Evolutionary conservation across 1,139 yeast genomes (phyloP).

Genomic region (Yamadazyma triangularis): DNA sequence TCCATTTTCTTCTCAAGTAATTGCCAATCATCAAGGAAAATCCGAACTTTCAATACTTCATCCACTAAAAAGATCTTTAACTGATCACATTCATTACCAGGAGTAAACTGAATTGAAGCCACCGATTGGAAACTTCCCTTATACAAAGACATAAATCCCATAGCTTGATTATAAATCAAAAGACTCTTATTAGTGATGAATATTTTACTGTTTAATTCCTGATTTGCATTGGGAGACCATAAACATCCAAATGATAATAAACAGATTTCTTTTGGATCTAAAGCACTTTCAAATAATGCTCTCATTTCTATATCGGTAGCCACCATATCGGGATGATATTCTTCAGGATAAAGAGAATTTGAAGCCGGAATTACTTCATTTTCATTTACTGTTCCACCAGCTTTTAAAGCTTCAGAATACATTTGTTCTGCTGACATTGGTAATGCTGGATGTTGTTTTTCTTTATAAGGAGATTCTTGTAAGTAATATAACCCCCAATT

Average conservation of each 20-base stretch:
- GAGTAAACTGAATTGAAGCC: conserved; percentile 54
- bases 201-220: conserved; percentile 68
- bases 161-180: conserved; percentile 66
- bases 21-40: conserved; percentile 63
- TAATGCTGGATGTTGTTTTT: neutral
- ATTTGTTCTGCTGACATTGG: too few relatives aligned
- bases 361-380: neutral
- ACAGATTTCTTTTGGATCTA: conserved; percentile 57
- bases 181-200: conserved; percentile 60
- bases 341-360: conserved; percentile 46
- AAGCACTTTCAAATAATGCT: conserved; percentile 61
- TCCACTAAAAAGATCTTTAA: conserved; percentile 55
- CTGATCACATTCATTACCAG: conserved; percentile 50
- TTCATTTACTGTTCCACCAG: neutral
- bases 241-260: conserved; percentile 64
- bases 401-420: too few relatives aligned
- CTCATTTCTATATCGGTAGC: conserved; percentile 75
- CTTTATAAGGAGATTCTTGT: conserved; percentile 10
- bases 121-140: conserved; percentile 49
- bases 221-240: conserved; percentile 67
- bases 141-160: conserved; percentile 71
- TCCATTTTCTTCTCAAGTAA: conserved; percentile 43
- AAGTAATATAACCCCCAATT: conserved; percentile 72
- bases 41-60: conserved; percentile 53
- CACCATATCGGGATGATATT: conserved; percentile 59